These are phyloP conservation scores for Annulohypoxylon bovei DNA, from an alignment of 495 filamentous ascomycete genomes.

Conservation along the genomic window DNA sequence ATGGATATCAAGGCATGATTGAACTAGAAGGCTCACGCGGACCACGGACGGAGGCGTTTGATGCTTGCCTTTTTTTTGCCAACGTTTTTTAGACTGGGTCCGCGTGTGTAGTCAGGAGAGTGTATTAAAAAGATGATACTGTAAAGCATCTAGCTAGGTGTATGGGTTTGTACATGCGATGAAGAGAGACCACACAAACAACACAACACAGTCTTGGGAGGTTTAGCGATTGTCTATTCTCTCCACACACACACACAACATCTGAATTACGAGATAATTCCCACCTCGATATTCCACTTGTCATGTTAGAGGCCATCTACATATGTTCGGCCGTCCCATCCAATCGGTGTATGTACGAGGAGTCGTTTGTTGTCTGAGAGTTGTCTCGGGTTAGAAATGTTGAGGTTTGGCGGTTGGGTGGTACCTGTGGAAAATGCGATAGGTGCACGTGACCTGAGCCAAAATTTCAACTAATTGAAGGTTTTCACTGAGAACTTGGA, in stretches of 20 bases:
- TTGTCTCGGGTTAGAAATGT: not conserved
- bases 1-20: conserved; percentile 51
- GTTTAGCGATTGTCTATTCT: conserved; percentile 14
- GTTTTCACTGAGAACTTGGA: conserved; percentile 13
- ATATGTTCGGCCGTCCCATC: not conserved
- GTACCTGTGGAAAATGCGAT: not conserved
- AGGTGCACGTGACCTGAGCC: conserved; percentile 24
- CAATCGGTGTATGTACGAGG: not conserved
- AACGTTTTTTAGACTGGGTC: conserved; percentile 28
- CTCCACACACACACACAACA: conserved; percentile 2
- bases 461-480: conserved; percentile 28
- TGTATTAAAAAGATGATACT: conserved; percentile 38
- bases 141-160: conserved; percentile 40
- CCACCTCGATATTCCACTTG: not conserved
- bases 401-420: not conserved
- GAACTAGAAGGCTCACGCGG: conserved; percentile 45
- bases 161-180: conserved; percentile 36
- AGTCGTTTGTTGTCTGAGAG: not conserved
- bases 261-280: conserved; percentile 35
- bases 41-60: conserved; percentile 43
- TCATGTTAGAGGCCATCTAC: not conserved
- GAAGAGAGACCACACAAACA: conserved; percentile 10
- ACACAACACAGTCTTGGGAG: conserved; percentile 4
- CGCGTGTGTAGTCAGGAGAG: conserved; percentile 15
- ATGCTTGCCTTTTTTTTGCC: conserved; percentile 20